Conservation (phyloP, 2,329 filamentous ascomycete species). For the Colletotrichum coccodes region DNA sequence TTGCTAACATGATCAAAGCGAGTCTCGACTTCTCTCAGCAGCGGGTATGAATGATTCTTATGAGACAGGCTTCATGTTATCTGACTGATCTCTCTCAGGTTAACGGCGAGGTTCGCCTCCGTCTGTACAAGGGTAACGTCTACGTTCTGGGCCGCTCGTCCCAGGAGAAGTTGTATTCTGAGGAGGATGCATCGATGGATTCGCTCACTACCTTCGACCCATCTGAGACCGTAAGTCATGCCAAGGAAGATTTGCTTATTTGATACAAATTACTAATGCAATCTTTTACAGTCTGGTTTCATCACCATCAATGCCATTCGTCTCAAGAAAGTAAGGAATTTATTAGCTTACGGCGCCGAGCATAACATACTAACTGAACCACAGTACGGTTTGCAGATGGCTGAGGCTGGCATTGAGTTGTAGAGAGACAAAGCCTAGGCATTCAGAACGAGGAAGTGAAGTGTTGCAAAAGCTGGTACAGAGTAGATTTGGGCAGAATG, state of each 20-base stretch:
- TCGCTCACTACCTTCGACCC: constrained; percentile 54
- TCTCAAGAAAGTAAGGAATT: constrained; percentile 58
- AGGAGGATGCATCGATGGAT: constrained; percentile 62
- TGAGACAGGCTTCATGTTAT: too few relatives aligned
- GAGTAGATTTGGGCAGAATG: too few relatives aligned
- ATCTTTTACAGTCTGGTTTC: constrained; percentile 51
- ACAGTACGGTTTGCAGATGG: constrained; percentile 55
- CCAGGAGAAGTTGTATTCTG: constrained; percentile 61
- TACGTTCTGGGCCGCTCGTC: constrained; percentile 58
- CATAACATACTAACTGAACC: background rate
- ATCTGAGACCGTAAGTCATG: constrained; percentile 48
- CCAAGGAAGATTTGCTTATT: too few relatives aligned
- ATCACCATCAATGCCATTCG: constrained; percentile 77
- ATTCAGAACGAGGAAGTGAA: too few relatives aligned
- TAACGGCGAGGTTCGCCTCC: constrained; percentile 40
- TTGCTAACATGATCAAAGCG: constrained; percentile 11
- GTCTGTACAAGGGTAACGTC: constrained; percentile 52
- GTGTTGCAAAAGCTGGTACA: too few relatives aligned
- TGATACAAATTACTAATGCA: too few relatives aligned
- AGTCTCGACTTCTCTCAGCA: constrained; percentile 28
- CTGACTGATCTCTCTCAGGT: too few relatives aligned
- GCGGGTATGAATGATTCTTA: background rate
- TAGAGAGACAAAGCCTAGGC: too few relatives aligned
- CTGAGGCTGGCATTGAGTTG: constrained; percentile 43
- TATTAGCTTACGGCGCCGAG: too few relatives aligned